Percentiles rank a stretch among this genome's conserved stretches.
phyloP scores from a whole-genome alignment of 2,329 filamentous ascomycete species.

The Penicillium brasilianum region DNA sequence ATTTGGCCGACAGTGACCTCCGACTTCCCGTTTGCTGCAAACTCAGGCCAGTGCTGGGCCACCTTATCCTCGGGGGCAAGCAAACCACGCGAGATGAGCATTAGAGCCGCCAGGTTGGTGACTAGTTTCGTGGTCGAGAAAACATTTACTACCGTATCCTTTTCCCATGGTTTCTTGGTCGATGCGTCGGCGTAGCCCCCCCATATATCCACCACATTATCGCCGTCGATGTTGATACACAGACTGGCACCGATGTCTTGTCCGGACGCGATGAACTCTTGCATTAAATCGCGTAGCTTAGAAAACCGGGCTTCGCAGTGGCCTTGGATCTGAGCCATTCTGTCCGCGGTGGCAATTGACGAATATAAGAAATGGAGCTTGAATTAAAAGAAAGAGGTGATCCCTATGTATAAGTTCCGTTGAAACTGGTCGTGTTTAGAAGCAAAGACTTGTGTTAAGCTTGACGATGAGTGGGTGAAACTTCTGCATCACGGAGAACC shows the following conservation, averaged over 20 bases:
- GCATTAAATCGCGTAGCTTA: not conserved
- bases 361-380: not conserved
- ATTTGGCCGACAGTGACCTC: not conserved
- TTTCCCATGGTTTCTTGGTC: not conserved
- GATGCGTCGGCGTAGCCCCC: not conserved
- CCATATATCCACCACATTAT: not conserved
- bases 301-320: not conserved
- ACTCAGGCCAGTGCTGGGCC: not conserved
- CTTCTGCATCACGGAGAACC: too few relatives aligned
- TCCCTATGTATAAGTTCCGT: too few relatives aligned
- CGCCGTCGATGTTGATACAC: not conserved
- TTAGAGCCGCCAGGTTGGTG: not conserved
- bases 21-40: not conserved
- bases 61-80: not conserved
- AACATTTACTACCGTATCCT: not conserved
- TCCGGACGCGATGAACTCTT: not conserved
- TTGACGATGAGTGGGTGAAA: too few relatives aligned
- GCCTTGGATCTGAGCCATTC: not conserved
- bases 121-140: not conserved
- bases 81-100: not conserved
- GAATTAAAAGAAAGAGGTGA: too few relatives aligned
- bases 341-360: not conserved
- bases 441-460: too few relatives aligned
- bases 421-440: too few relatives aligned
- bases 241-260: not conserved